Evolutionary conservation across 306 rosid species (phyloP).

Genomic region (Nissolia schottii): DNA sequence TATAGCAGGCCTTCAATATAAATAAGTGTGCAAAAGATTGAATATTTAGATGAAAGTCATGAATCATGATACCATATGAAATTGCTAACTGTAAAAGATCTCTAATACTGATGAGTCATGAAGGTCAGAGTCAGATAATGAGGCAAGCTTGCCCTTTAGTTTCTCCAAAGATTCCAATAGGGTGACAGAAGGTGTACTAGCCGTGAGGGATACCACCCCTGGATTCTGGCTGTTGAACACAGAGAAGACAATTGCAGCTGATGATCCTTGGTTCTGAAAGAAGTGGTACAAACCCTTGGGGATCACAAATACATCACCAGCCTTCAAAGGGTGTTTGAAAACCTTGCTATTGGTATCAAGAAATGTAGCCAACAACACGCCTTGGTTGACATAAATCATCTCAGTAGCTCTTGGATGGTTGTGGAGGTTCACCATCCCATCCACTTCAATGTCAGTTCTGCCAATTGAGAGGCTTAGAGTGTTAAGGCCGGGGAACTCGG

Average conservation of each 20-base stretch:
- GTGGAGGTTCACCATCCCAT: constrained; percentile 50
- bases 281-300: constrained; percentile 77
- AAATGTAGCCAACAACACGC: constrained; percentile 48
- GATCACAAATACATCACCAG: constrained; percentile 67
- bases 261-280: constrained; percentile 42
- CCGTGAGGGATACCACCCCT: constrained; percentile 33
- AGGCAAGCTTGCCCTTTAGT: constrained; percentile 29
- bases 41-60: background rate
- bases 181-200: constrained; percentile 23
- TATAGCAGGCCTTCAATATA: background rate
- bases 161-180: constrained; percentile 31
- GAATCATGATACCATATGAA: background rate
- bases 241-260: constrained; percentile 44
- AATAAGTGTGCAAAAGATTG: background rate
- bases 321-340: constrained; percentile 34
- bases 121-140: constrained; percentile 30
- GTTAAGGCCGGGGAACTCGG: constrained; percentile 63
- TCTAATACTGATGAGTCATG: background rate
- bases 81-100: constrained; percentile 13
- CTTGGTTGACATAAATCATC: constrained; percentile 54
- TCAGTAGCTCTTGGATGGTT: constrained; percentile 76
- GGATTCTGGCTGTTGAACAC: constrained; percentile 74
- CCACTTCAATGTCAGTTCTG: constrained; percentile 49
- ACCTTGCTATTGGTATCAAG: constrained; percentile 48
- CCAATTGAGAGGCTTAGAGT: constrained; percentile 67